These are phyloP conservation scores for Fusarium sp. DNA, from an alignment of 2,329 filamentous ascomycete genomes.

Conservation along the genomic window DNA sequence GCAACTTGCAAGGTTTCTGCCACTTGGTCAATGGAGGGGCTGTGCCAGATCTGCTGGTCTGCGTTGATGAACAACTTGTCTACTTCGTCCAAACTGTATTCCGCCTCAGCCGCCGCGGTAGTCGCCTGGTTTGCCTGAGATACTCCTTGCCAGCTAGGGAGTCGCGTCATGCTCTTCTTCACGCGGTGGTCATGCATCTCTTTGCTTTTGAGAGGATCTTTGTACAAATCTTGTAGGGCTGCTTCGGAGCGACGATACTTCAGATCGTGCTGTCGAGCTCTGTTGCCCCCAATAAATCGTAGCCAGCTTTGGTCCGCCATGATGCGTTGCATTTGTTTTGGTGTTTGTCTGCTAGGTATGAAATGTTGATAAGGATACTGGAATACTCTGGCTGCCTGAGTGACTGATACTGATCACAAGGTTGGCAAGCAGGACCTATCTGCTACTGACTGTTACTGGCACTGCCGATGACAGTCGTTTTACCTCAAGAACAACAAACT, in stretches of 20 bases:
- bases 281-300: conserved; percentile 39
- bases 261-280: conserved; percentile 33
- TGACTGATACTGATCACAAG: neutral
- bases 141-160: conserved; percentile 27
- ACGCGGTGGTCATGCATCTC: neutral
- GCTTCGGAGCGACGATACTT: conserved; percentile 36
- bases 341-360: neutral
- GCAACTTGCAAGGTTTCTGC: conserved; percentile 54
- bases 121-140: neutral
- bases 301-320: conserved; percentile 41
- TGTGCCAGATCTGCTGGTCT: conserved; percentile 47
- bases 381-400: neutral
- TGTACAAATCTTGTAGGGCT: conserved; percentile 28
- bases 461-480: neutral
- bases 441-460: neutral
- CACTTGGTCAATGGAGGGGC: conserved; percentile 56
- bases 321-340: neutral
- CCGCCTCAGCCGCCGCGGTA: neutral
- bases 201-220: neutral
- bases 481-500: neutral
- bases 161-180: conserved; percentile 10
- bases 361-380: neutral
- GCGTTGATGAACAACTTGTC: conserved; percentile 29
- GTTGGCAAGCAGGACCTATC: neutral
- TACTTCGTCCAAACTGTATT: conserved; percentile 7